phyloP scores from a whole-genome alignment of 2,329 filamentous ascomycete genomes.

The Aspergillus neotritici region DNA sequence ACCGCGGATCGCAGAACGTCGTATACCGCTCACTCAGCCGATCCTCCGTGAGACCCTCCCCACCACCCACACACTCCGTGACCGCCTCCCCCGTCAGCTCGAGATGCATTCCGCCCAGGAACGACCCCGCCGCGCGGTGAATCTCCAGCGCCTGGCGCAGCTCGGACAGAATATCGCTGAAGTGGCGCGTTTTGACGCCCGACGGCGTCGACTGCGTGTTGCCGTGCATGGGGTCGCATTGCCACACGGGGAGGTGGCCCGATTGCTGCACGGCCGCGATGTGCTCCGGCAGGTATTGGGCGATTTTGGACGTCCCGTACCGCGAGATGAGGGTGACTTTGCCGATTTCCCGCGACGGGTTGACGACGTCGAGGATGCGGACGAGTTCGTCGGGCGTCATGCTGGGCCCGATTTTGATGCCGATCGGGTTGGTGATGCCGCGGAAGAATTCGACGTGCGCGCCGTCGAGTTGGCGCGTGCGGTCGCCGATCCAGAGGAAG shows the following conservation, averaged over 20 bases:
- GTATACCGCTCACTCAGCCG: constrained; percentile 89
- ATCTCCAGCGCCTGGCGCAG: constrained; percentile 76
- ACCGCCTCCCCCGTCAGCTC: constrained; percentile 94
- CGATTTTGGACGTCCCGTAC: constrained; percentile 76
- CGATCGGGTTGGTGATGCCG: constrained; percentile 90
- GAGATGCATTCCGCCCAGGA: constrained; percentile 88
- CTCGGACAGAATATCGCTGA: constrained; percentile 84
- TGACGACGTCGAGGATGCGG: constrained; percentile 73
- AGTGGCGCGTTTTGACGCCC: constrained; percentile 88
- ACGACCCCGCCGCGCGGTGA: constrained; percentile 75
- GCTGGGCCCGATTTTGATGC: constrained; percentile 89
- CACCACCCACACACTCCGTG: constrained; percentile 90
- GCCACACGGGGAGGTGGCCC: constrained; percentile 78
- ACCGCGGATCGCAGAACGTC: constrained; percentile 86
- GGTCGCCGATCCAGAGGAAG: constrained; percentile 97
- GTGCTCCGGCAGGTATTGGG: constrained; percentile 69
- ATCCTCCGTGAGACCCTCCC: constrained; percentile 77
- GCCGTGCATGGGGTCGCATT: constrained; percentile 98
- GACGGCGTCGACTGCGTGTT: constrained; percentile 61
- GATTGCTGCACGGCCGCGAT: constrained; percentile 83
- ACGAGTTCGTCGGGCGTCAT: constrained; percentile 73
- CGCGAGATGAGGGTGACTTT: constrained; percentile 96
- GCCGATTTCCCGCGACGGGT: constrained; percentile 73
- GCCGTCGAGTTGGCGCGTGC: constrained; percentile 86
- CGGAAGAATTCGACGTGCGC: constrained; percentile 97